These are phyloP conservation scores for Fusarium papillatum DNA, from an alignment of 2,329 filamentous ascomycete species.

Conservation along the genomic window DNA sequence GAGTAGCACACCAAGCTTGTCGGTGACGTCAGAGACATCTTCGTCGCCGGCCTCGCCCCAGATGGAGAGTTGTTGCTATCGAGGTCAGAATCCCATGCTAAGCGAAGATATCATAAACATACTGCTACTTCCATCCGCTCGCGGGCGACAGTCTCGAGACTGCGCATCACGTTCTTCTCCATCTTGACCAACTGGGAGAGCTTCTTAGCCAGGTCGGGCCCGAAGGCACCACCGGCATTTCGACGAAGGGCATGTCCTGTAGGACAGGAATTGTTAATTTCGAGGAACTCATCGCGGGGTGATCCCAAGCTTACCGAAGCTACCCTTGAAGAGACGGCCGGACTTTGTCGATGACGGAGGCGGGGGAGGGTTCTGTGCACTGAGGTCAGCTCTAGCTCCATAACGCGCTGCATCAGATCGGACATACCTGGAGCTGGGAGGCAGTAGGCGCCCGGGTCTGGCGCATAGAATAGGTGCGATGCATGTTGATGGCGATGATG, in stretches of 20 bases:
- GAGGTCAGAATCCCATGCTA: slow-evolving; percentile 20
- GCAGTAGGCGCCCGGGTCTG: slow-evolving; percentile 96
- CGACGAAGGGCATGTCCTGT: slow-evolving; percentile 77
- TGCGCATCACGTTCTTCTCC: slow-evolving; percentile 99
- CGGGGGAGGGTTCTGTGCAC: slow-evolving; percentile 88
- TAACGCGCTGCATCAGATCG: neutral
- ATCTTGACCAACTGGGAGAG: slow-evolving; percentile 98
- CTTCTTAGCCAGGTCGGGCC: slow-evolving; percentile 95
- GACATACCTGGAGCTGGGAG: slow-evolving; percentile 74
- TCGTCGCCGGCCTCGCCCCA: slow-evolving; percentile 98
- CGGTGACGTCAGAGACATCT: slow-evolving; percentile 98
- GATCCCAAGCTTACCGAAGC: slow-evolving; percentile 76
- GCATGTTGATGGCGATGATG: slow-evolving; percentile 72
- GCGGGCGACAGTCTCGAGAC: slow-evolving; percentile 92
- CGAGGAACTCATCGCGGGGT: neutral
- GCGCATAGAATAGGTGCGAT: slow-evolving; percentile 99
- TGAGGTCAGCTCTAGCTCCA: slow-evolving; percentile 18
- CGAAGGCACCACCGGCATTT: slow-evolving; percentile 82
- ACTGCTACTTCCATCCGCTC: slow-evolving; percentile 99
- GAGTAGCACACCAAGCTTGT: slow-evolving; percentile 97
- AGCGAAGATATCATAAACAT: slow-evolving; percentile 57
- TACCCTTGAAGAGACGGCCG: slow-evolving; percentile 87
- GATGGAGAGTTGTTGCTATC: slow-evolving; percentile 96
- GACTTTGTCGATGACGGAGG: slow-evolving; percentile 93
- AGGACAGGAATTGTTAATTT: slow-evolving; percentile 18